phyloP scores from a whole-genome alignment of 78 protist species.

The Chrysochromulina parva region DNA sequence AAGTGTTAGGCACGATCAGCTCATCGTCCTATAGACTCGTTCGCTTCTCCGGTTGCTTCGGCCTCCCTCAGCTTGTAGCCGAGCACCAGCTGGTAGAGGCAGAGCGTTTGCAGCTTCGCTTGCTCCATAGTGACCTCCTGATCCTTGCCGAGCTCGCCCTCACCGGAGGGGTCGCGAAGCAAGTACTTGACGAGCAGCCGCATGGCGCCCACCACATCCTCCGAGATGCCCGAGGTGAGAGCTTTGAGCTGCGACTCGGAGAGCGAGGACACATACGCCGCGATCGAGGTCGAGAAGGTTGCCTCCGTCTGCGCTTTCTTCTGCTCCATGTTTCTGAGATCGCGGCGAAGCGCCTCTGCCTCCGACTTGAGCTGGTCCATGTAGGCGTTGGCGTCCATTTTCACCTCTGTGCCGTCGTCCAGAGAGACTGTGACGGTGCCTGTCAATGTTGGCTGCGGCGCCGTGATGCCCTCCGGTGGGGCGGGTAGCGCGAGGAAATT shows the following conservation, averaged over 20 bases:
- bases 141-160: too few relatives aligned
- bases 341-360: neutral
- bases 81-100: conserved; percentile 1
- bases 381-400: neutral
- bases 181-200: neutral
- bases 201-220: neutral
- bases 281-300: neutral
- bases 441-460: neutral
- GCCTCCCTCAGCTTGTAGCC: neutral
- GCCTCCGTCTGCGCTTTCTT: neutral
- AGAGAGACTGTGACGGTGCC: neutral
- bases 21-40: neutral
- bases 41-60: conserved; percentile 9
- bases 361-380: neutral
- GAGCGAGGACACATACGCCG: neutral
- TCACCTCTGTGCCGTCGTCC: neutral
- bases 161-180: neutral
- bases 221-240: neutral
- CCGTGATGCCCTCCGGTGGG: neutral
- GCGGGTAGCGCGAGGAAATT: neutral
- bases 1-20: neutral
- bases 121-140: neutral
- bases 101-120: neutral
- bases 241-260: neutral
- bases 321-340: neutral